A percentile compares a stretch with the other conserved stretches of the same genome.
Evolutionary conservation across 169 alveolate genomes (phyloP).

Genomic region (Fabrea salina): DNA sequence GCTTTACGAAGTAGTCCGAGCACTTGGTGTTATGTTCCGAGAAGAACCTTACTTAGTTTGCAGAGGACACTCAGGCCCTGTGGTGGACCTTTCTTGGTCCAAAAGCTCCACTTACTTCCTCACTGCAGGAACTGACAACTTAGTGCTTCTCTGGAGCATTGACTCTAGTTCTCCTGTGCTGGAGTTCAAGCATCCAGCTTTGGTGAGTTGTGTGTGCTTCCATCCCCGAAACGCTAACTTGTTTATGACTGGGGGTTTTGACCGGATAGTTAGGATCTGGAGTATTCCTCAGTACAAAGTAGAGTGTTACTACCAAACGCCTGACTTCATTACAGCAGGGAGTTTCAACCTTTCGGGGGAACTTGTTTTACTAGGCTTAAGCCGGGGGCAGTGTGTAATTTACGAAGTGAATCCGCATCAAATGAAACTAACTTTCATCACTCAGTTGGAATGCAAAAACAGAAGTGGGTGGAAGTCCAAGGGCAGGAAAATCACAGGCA

Average conservation of each 20-base stretch:
- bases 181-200: not conserved
- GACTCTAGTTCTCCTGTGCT: not conserved
- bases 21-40: not conserved
- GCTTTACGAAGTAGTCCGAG: not conserved
- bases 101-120: not conserved
- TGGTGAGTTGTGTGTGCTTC: conserved; percentile 13
- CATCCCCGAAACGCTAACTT: not conserved
- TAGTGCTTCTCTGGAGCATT: conserved; percentile 8
- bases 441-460: conserved; percentile 29
- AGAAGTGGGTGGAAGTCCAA: conserved; percentile 9
- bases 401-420: not conserved
- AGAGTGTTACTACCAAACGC: conserved; percentile 3
- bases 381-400: conserved; percentile 12
- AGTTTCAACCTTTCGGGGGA: not conserved
- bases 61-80: not conserved
- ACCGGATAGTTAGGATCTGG: not conserved
- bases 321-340: conserved; percentile 7
- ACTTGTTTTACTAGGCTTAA: not conserved
- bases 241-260: conserved; percentile 4
- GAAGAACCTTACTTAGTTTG: not conserved
- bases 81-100: not conserved
- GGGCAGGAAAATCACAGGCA: conserved; percentile 24
- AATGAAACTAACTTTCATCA: not conserved
- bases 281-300: not conserved
- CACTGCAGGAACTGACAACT: not conserved